Evolutionary conservation across 176 grass and related monocot genomes (phyloP).

Genomic region (Eleusine coracana): DNA sequence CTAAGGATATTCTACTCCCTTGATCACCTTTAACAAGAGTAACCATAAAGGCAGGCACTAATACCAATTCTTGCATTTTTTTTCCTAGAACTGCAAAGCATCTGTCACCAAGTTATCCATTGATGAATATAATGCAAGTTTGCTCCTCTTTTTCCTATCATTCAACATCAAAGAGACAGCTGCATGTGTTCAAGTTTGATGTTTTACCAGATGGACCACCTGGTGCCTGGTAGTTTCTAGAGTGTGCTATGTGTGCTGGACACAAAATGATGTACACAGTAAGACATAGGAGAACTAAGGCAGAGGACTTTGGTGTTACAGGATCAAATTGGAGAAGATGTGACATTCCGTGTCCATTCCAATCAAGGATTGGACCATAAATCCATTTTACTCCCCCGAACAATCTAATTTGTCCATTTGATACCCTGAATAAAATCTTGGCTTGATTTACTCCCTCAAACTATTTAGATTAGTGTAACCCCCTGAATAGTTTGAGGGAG

Average conservation of each 20-base stretch:
- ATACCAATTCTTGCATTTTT: background rate
- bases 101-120: background rate
- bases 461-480: too few species aligned
- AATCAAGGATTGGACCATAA: background rate
- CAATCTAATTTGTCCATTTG: too few species aligned
- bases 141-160: too few species aligned
- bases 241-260: background rate
- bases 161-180: too few species aligned
- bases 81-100: background rate
- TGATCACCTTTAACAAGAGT: constrained; percentile 1
- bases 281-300: background rate
- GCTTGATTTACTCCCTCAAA: too few species aligned
- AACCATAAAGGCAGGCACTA: background rate
- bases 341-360: background rate
- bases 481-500: too few species aligned
- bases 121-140: too few species aligned
- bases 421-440: too few species aligned
- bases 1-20: constrained; percentile 1
- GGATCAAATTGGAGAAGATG: background rate
- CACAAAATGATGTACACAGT: background rate
- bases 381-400: too few species aligned
- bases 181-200: background rate
- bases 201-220: background rate
- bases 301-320: background rate
- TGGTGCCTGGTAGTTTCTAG: background rate